Conservation (phyloP, 164 flowering plant genomes). For the Litsea cubeba region DNA sequence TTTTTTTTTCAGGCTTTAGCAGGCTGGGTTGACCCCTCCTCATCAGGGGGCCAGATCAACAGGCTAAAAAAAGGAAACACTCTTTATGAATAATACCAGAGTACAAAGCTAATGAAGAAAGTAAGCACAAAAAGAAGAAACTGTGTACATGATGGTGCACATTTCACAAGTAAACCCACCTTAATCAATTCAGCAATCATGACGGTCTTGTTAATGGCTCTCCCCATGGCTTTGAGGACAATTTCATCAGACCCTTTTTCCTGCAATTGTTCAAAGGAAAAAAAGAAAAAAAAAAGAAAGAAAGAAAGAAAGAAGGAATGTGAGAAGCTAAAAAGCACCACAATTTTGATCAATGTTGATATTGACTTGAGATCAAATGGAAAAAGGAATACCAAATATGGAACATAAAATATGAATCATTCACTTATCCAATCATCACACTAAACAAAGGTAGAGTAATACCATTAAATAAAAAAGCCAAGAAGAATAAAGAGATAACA, state of each 20-base stretch:
- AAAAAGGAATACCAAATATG: background rate
- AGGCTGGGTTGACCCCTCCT: too few relatives aligned
- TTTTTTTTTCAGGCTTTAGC: too few relatives aligned
- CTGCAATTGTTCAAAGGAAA: slow-evolving; percentile 13
- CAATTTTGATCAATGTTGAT: background rate
- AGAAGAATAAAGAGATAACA: too few relatives aligned
- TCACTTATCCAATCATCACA: too few relatives aligned
- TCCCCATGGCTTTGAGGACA: slow-evolving; percentile 56
- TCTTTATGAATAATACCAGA: background rate
- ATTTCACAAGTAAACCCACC: slow-evolving; percentile 18
- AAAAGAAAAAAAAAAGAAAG: background rate
- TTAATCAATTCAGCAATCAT: slow-evolving; percentile 51
- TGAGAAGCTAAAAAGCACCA: background rate
- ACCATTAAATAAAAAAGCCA: too few relatives aligned
- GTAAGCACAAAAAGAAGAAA: too few relatives aligned
- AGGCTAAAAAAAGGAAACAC: too few relatives aligned
- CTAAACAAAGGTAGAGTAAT: too few relatives aligned
- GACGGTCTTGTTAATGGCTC: slow-evolving; percentile 59
- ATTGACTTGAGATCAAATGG: background rate
- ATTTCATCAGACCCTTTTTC: slow-evolving; percentile 53
- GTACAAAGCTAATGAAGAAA: background rate
- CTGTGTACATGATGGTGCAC: background rate
- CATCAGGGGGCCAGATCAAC: too few relatives aligned
- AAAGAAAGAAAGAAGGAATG: too few relatives aligned
- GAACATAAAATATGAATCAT: background rate